Conservation (phyloP, 805 yeast genomes). For the Yamadazyma sp. region DNA sequence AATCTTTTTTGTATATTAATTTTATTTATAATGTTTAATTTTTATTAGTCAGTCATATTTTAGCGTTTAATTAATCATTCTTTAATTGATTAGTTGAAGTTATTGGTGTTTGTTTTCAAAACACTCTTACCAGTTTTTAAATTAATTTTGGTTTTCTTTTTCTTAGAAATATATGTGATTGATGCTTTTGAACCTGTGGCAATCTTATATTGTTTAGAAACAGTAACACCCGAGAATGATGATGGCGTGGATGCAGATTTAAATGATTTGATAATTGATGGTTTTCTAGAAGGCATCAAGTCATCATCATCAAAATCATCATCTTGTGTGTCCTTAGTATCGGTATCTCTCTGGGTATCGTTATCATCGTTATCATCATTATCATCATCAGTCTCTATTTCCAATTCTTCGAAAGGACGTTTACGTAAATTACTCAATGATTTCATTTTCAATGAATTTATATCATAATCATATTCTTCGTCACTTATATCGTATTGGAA, state of each 20-base stretch:
- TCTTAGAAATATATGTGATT: conserved; percentile 50
- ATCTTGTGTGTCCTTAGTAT: conserved; percentile 17
- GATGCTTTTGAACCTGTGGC: conserved; percentile 58
- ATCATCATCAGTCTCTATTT: conserved; percentile 21
- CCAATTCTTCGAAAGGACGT: conserved; percentile 17
- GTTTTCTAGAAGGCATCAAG: conserved; percentile 40
- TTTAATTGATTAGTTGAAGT: conserved; percentile 1
- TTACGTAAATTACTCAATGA: conserved; percentile 24
- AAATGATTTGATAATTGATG: conserved; percentile 49
- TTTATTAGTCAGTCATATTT: too few relatives aligned
- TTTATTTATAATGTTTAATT: too few relatives aligned
- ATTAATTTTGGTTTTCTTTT: conserved; percentile 20
- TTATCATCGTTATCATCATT: conserved; percentile 16
- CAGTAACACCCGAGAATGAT: conserved; percentile 49
- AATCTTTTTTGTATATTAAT: too few relatives aligned
- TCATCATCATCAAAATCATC: conserved; percentile 31
- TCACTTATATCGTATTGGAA: conserved; percentile 32
- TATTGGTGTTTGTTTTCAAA: conserved; percentile 1
- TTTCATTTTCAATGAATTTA: conserved; percentile 43
- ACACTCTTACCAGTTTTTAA: conserved; percentile 4
- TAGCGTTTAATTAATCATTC: too few relatives aligned
- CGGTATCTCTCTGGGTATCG: conserved; percentile 3
- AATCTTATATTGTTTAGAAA: conserved; percentile 51
- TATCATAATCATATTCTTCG: conserved; percentile 41
- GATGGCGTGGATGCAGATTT: conserved; percentile 37